Evolutionary conservation across 768 basidiomycete species (phyloP), one percentile per base, ranked within the genome.

Genomic region (Hypsizygus marmoreus): DNA sequence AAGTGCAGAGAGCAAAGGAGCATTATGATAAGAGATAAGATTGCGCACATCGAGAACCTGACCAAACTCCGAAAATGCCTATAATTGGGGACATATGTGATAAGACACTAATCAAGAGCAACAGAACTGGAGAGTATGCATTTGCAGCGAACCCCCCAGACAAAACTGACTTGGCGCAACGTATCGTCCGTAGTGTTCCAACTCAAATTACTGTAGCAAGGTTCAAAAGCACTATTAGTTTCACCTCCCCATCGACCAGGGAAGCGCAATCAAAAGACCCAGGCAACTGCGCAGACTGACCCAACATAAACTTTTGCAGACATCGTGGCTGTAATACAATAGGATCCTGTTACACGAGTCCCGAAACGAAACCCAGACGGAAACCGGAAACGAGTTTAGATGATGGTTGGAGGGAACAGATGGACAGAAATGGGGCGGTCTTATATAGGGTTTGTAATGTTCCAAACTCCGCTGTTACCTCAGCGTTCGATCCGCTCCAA

Each of bases 101-200:
- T 75, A 76, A 82, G 74, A 76, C 60, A 70, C 67, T 65, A 57
- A 58, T 60, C 53, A 63, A 48, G 50, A 57, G 56, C 46, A 49
- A 61, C 55, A 56, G 67, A 64, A 68, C 64, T 51, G 55, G 55
- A 60, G 53, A 54, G 49, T 33, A 64, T 55, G 58, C 58, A 65
- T 55, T 59, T 57, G n/a, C 51, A 59, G 53, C 56, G 42, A 50
- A 43, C 65, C 58, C 58, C 58, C 48, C 59, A 72, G 66, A 71
- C 71, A 79, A n/a, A 60, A 89, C 90, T 85, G 80, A 94, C 92
- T 74, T 82, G 70, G 70, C 86, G 86, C 58, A 97, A 80, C 46
- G 81, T 81, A 31, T 95, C 93, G 82, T 95, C 93, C 68, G 83
- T 94, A 69, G 94, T 95, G 77, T 87, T 88, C 90, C 90, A 92